Percentiles rank a stretch among this genome's conserved stretches.
phyloP scores from a whole-genome alignment of 495 filamentous ascomycete genomes.

The Sporormia fimetaria region DNA sequence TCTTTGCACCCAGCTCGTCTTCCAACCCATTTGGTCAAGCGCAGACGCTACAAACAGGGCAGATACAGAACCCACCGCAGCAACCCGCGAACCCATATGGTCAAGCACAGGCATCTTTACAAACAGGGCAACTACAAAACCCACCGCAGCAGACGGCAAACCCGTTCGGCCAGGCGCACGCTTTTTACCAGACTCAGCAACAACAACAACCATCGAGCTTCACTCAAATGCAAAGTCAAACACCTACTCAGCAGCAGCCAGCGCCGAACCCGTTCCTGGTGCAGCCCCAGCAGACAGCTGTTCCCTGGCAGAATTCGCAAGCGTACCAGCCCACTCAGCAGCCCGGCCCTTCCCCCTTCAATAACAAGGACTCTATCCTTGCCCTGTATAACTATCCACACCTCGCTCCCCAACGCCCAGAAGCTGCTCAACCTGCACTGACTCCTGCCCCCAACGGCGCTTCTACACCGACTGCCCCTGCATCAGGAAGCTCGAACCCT shows the following conservation, averaged over 20 bases:
- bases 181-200: constrained; percentile 12
- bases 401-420: constrained; percentile 43
- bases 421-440: constrained; percentile 26
- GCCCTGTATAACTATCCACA: constrained; percentile 75
- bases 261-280: not conserved
- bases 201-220: not conserved
- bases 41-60: too few species aligned
- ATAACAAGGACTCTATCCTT: constrained; percentile 81
- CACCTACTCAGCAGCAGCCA: constrained; percentile 2
- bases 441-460: constrained; percentile 2
- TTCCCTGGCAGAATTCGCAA: constrained; percentile 10
- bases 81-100: not conserved
- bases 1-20: constrained; percentile 21
- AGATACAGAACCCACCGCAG: too few species aligned
- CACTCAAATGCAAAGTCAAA: too few species aligned
- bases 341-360: constrained; percentile 30
- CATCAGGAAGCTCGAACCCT: constrained; percentile 28
- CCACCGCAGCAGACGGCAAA: constrained; percentile 4
- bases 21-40: constrained; percentile 28
- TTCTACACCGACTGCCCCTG: constrained; percentile 7
- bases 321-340: constrained; percentile 38
- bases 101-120: constrained; percentile 11
- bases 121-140: constrained; percentile 13
- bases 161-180: constrained; percentile 3
- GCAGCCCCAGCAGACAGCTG: constrained; percentile 6